phyloP scores from a whole-genome alignment of 2,329 filamentous ascomycete genomes.

The Calonectria pseudoreteaudii region DNA sequence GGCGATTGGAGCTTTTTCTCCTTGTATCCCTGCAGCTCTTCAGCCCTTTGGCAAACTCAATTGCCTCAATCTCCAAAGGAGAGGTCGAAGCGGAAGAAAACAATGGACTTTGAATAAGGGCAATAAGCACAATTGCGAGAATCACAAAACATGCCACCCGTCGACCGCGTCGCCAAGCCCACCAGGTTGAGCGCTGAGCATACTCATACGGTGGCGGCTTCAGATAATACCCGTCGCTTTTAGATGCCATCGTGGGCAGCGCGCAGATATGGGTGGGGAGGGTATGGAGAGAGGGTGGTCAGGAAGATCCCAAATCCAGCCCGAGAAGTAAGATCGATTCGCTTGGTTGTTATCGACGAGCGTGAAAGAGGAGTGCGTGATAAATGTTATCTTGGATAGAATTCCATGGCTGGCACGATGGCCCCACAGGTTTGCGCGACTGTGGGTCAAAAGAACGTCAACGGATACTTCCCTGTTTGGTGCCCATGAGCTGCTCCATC shows the following conservation, averaged over 20 bases:
- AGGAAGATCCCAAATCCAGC: not conserved
- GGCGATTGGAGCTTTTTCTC: not conserved
- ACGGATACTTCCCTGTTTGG: not conserved
- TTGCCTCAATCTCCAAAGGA: not conserved
- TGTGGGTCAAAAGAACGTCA: slow-evolving; percentile 7
- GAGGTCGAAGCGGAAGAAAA: not conserved
- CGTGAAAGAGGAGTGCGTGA: not conserved
- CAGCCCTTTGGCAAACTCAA: not conserved
- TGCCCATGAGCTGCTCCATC: no score
- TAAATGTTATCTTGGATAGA: not conserved
- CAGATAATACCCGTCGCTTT: not conserved
- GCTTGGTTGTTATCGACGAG: no score
- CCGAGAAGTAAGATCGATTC: not conserved
- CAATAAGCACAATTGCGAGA: not conserved
- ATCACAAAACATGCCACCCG: not conserved
- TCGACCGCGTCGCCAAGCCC: not conserved
- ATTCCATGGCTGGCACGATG: not conserved
- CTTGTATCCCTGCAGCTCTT: not conserved
- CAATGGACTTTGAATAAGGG: not conserved
- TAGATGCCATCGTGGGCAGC: not conserved
- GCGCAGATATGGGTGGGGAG: not conserved
- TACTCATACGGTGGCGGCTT: slow-evolving; percentile 1
- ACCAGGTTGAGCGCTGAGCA: not conserved
- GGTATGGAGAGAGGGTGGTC: no score
- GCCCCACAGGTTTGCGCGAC: not conserved